Conservation (phyloP, 1,139 yeast genomes). For the Yamadazyma jaroonii region DNA sequence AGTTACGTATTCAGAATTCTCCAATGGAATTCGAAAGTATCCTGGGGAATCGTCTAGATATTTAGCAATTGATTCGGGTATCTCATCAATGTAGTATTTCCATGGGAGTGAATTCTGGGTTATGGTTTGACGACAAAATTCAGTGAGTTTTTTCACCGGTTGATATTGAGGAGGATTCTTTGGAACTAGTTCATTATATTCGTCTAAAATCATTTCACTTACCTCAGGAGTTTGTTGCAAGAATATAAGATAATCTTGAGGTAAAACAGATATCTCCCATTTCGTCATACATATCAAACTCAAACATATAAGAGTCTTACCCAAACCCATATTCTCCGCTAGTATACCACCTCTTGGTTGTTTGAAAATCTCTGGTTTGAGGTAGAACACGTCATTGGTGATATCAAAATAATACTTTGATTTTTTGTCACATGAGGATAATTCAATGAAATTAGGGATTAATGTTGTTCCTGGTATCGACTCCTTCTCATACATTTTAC, state of each 20-base stretch:
- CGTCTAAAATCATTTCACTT: constrained; percentile 8
- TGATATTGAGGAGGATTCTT: constrained; percentile 1
- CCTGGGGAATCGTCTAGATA: constrained; percentile 42
- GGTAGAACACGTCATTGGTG: constrained; percentile 21
- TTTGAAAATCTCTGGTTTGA: constrained; percentile 36
- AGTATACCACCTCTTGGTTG: constrained; percentile 66
- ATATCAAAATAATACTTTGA: constrained; percentile 34
- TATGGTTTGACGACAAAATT: constrained; percentile 40
- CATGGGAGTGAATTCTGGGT: constrained; percentile 53
- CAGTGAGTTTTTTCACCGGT: constrained; percentile 8
- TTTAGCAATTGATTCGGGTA: constrained; percentile 44
- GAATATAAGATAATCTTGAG: constrained; percentile 26
- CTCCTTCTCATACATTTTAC: constrained; percentile 59
- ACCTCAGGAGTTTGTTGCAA: constrained; percentile 13
- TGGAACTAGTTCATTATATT: constrained; percentile 1
- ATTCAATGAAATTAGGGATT: constrained; percentile 42
- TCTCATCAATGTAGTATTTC: constrained; percentile 41
- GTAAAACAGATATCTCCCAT: constrained; percentile 47
- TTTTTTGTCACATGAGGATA: constrained; percentile 20
- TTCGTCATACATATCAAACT: constrained; percentile 58
- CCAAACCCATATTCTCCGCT: constrained; percentile 78
- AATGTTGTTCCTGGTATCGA: constrained; percentile 26
- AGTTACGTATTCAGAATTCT: constrained; percentile 20
- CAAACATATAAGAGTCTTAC: constrained; percentile 66
- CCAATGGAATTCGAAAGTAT: constrained; percentile 34